Evolutionary conservation across 441 rosid species (phyloP).

Genomic region (Daphne laureola): DNA sequence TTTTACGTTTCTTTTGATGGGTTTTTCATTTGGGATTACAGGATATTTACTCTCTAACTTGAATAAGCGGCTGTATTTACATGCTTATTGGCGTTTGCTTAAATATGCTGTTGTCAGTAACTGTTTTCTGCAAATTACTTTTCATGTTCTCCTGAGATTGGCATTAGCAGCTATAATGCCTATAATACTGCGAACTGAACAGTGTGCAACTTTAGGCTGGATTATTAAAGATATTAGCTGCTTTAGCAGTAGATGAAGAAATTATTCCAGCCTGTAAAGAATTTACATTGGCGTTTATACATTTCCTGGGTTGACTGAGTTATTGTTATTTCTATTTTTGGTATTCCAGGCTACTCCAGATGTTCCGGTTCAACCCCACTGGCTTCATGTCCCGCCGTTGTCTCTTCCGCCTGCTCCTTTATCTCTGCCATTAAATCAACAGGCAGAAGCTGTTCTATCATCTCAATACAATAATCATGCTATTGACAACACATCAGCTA

Average conservation of each 20-base stretch:
- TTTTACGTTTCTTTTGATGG: neutral
- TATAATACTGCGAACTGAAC: no score
- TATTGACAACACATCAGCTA: constrained; percentile 34
- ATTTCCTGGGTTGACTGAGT: constrained; percentile 1
- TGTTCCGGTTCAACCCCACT: constrained; percentile 64
- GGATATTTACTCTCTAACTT: no score
- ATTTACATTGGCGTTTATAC: neutral
- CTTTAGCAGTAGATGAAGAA: constrained; percentile 2
- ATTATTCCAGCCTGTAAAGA: neutral
- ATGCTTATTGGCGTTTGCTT: no score
- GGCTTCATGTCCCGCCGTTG: constrained; percentile 70
- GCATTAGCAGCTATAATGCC: no score
- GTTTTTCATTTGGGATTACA: no score
- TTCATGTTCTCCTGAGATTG: no score
- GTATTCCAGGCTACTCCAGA: constrained; percentile 63
- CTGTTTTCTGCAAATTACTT: no score
- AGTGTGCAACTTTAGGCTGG: neutral
- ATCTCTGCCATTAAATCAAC: constrained; percentile 61
- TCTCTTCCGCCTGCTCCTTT: constrained; percentile 47
- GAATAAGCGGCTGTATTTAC: no score
- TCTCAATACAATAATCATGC: constrained; percentile 48
- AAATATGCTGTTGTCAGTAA: no score
- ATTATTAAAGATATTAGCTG: neutral
- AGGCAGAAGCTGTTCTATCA: constrained; percentile 35
- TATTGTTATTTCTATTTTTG: constrained; percentile 11